Conservation (phyloP, 2,329 filamentous ascomycete genomes). For the Aspergillus pseudoviridinutans region DNA sequence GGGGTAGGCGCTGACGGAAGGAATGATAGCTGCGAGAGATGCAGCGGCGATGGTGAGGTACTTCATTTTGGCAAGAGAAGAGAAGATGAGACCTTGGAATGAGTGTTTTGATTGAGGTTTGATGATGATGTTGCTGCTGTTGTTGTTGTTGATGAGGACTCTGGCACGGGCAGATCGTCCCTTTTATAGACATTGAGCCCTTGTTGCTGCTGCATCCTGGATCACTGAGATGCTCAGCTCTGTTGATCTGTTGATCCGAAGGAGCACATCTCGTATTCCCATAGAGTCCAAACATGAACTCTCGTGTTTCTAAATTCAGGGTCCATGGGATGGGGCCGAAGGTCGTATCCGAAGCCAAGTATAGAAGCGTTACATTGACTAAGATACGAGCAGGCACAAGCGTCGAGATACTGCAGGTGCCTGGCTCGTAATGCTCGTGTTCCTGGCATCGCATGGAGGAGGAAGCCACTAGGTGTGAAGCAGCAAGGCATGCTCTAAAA, state of each 20-base stretch:
- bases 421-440: neutral
- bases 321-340: neutral
- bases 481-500: neutral
- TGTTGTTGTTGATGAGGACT: neutral
- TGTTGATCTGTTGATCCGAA: neutral
- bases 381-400: neutral
- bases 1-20: constrained; percentile 16
- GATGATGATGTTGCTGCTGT: neutral
- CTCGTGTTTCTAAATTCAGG: neutral
- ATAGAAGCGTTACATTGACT: neutral
- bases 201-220: neutral
- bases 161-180: neutral
- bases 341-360: neutral
- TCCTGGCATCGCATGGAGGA: neutral
- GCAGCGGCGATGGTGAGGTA: constrained; percentile 13
- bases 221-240: neutral
- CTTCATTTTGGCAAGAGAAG: neutral
- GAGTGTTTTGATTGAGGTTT: neutral
- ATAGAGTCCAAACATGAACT: neutral
- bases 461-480: neutral
- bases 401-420: neutral
- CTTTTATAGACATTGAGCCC: neutral
- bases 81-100: neutral
- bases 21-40: constrained; percentile 14
- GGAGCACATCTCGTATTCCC: neutral